Percentiles rank a stretch among this genome's conserved stretches.
phyloP scores from a whole-genome alignment of 1,139 yeast genomes.

The Hansenula anomala region DNA sequence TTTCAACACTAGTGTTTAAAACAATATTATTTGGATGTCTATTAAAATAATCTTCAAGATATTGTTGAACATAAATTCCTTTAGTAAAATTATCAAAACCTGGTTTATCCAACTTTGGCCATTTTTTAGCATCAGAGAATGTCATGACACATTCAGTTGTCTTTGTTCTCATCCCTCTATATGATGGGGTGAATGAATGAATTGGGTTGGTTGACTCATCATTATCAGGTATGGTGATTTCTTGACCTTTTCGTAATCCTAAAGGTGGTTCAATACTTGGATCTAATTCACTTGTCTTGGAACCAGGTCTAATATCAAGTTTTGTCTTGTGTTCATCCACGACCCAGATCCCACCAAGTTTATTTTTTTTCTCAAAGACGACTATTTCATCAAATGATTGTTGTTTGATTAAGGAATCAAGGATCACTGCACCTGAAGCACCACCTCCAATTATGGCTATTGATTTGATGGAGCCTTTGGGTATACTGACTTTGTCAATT shows the following conservation, averaged over 20 bases:
- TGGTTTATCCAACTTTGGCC: constrained; percentile 18
- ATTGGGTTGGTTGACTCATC: background rate
- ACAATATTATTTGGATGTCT: constrained; percentile 25
- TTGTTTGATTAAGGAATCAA: constrained; percentile 34
- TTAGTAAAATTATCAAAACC: constrained; percentile 2
- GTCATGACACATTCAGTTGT: constrained; percentile 37
- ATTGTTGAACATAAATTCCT: constrained; percentile 9
- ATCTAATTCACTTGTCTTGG: constrained; percentile 1
- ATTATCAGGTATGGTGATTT: background rate
- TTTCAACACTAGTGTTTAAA: constrained; percentile 32
- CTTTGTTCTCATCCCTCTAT: constrained; percentile 32
- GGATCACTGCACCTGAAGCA: constrained; percentile 39
- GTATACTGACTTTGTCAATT: background rate
- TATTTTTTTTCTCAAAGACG: constrained; percentile 34
- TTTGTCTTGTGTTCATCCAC: constrained; percentile 16
- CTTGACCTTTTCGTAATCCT: constrained; percentile 1
- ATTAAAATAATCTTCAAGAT: constrained; percentile 27
- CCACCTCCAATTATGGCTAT: constrained; percentile 47
- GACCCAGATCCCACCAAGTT: constrained; percentile 41
- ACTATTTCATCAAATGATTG: constrained; percentile 24
- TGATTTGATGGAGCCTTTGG: constrained; percentile 7
- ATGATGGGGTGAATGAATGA: constrained; percentile 29
- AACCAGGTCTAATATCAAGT: constrained; percentile 8
- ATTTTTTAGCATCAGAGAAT: constrained; percentile 29
- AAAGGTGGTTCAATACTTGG: constrained; percentile 3